Conservation (phyloP, 345 rosid species). For the Abelmoschus esculentus region DNA sequence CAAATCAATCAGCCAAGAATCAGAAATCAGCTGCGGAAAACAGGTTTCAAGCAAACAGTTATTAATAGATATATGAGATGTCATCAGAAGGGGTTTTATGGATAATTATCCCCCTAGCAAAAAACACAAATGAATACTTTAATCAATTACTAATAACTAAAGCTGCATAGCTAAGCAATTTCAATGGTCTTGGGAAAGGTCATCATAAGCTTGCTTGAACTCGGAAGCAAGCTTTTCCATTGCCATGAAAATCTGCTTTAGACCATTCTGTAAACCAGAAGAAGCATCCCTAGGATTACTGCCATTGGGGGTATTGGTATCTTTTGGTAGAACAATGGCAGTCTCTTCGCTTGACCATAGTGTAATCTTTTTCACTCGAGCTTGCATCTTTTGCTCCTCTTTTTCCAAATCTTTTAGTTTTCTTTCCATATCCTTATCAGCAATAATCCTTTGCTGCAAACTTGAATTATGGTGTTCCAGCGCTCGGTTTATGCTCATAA, state of each 20-base stretch:
- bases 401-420: slow-evolving; percentile 33
- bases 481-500: not conserved
- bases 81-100: not conserved
- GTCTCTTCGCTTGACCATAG: slow-evolving; percentile 7
- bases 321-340: not conserved
- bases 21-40: not conserved
- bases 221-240: slow-evolving; percentile 32
- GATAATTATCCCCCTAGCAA: not conserved
- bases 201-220: slow-evolving; percentile 23
- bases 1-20: not conserved
- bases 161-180: not conserved
- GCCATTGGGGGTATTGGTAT: not conserved
- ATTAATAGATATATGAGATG: not conserved
- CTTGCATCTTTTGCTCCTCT: slow-evolving; percentile 34
- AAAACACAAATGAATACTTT: too few species aligned
- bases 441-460: slow-evolving; percentile 27
- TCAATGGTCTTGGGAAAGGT: slow-evolving; percentile 20
- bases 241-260: slow-evolving; percentile 29
- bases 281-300: slow-evolving; percentile 3
- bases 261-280: slow-evolving; percentile 17
- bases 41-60: not conserved
- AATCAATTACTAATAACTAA: too few species aligned
- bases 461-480: slow-evolving; percentile 9
- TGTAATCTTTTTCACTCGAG: slow-evolving; percentile 17
- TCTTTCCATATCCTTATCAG: slow-evolving; percentile 38